These are phyloP conservation scores for Penicillium salamii DNA, from an alignment of 495 filamentous ascomycete species.

Conservation along the genomic window DNA sequence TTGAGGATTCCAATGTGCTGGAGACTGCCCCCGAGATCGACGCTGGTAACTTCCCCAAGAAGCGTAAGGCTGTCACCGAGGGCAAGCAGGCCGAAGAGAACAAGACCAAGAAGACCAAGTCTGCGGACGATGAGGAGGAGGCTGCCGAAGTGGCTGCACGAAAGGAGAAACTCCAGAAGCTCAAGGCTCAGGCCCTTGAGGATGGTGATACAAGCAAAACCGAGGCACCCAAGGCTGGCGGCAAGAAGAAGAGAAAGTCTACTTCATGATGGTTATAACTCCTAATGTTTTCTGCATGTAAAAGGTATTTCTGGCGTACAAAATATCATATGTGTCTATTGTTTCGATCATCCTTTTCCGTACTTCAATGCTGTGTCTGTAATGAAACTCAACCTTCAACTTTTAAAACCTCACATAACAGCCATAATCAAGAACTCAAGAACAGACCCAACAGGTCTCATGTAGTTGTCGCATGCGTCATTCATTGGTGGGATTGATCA, in stretches of 20 bases:
- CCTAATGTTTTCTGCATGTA: slow-evolving; percentile 33
- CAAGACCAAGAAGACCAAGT: slow-evolving; percentile 50
- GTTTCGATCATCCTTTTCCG: slow-evolving; percentile 11
- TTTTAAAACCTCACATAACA: no score
- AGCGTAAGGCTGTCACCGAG: slow-evolving; percentile 57
- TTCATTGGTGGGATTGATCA: slow-evolving; percentile 5
- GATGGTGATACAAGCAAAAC: slow-evolving; percentile 31
- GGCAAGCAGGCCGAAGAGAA: slow-evolving; percentile 59
- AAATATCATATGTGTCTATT: slow-evolving; percentile 35
- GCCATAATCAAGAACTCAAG: no score
- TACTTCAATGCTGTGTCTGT: no score
- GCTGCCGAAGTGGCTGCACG: slow-evolving; percentile 50
- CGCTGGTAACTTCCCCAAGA: slow-evolving; percentile 59
- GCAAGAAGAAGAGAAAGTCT: slow-evolving; percentile 47
- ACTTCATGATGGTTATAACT: slow-evolving; percentile 35
- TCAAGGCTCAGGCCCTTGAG: slow-evolving; percentile 47
- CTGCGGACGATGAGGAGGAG: slow-evolving; percentile 46
- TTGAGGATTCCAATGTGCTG: slow-evolving; percentile 75
- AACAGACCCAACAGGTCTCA: no score
- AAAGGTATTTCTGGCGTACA: slow-evolving; percentile 38
- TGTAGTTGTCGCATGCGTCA: slow-evolving; percentile 7
- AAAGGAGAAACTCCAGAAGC: slow-evolving; percentile 57
- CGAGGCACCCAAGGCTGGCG: slow-evolving; percentile 24
- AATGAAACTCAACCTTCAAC: no score
- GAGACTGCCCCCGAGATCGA: slow-evolving; percentile 50